Evolutionary conservation across 371 early-diverging fungal species (phyloP).

Genomic region (Chytridium lagenaria): DNA sequence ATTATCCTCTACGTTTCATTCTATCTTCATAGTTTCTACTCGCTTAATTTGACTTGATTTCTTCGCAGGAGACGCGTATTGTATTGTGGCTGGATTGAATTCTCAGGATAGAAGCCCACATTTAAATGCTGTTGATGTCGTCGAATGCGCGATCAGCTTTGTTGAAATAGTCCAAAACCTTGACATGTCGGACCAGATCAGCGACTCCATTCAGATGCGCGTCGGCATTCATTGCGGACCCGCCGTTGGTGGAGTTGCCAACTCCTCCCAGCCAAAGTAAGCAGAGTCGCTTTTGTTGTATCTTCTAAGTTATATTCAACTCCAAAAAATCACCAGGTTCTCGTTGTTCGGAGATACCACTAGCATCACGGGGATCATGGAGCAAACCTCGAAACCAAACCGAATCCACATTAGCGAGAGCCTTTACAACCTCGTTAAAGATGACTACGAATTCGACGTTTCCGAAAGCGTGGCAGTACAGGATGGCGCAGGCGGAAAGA

Average conservation of each 20-base stretch:
- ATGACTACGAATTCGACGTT: constrained; percentile 34
- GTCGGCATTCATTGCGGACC: constrained; percentile 52
- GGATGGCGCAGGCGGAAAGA: neutral
- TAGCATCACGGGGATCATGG: constrained; percentile 43
- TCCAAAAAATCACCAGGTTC: constrained; percentile 21
- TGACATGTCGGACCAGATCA: constrained; percentile 49
- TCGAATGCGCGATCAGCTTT: constrained; percentile 47
- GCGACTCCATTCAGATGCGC: constrained; percentile 41
- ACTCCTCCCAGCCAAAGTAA: constrained; percentile 48
- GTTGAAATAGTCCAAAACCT: constrained; percentile 38
- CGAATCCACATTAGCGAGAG: constrained; percentile 44
- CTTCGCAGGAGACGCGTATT: constrained; percentile 38
- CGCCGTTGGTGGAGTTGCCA: constrained; percentile 53
- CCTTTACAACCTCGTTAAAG: constrained; percentile 37
- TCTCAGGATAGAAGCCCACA: constrained; percentile 19
- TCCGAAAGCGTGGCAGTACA: constrained; percentile 28
- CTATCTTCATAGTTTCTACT: too few relatives aligned
- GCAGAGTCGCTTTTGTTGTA: neutral
- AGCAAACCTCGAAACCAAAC: constrained; percentile 47
- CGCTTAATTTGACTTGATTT: neutral
- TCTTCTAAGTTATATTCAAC: neutral
- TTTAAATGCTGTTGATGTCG: constrained; percentile 39
- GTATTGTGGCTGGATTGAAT: constrained; percentile 36
- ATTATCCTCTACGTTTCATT: too few relatives aligned
- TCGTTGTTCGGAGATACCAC: constrained; percentile 48